Evolutionary conservation across 495 filamentous ascomycete genomes (phyloP), one percentile per base, ranked within the genome.

Genomic region (Beverwykella pulmonaria): DNA sequence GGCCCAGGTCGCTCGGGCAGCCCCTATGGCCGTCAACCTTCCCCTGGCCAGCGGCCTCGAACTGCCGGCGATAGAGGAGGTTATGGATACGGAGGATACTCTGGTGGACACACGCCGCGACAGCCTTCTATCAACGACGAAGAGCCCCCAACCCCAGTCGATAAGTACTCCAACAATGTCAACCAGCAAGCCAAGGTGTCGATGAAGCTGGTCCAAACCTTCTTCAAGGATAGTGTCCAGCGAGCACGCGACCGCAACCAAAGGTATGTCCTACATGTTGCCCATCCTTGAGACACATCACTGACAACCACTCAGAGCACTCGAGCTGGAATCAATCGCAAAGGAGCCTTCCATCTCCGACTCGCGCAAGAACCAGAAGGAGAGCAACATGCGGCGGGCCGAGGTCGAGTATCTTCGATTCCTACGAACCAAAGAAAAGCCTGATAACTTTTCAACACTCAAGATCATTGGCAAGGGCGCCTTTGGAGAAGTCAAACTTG

Each of bases 381-480:
- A 87, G 75, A 86, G 89, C 57, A 86, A 86, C 54, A 87, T 91
- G 59, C 87, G 90, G 53, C 88, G 89, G 69, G 89, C 90, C 67
- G 94, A 99, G 72, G 91, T 90, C 12, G 87, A 89, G 61, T 99
- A 94, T 78, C 82, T 99, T 59, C 92, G 94, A 39, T 96, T 98
- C 82, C 81, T 97, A 63, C 88, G 94, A 52, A 97, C 94, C 48
- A 92, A 91, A 76, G 92, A 97, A 71, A 87, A 86, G 72, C 92
- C 94, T 7, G 84, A 90, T 59, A 97, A 98, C 80, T 99, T 97
- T 82, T 83, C 86, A 67, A 97, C 94, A 7, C 83, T 97, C 75
- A 98, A 97, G 81, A 90, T 97, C 69, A 98, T 99, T 73, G 94
- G 94, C 72, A 99, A 98, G 83, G 94, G 94, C 75, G 94, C 94